These are phyloP conservation scores for Ceratobasidium sp. DNA, from an alignment of 1,284 basidiomycete genomes.

Conservation along the genomic window DNA sequence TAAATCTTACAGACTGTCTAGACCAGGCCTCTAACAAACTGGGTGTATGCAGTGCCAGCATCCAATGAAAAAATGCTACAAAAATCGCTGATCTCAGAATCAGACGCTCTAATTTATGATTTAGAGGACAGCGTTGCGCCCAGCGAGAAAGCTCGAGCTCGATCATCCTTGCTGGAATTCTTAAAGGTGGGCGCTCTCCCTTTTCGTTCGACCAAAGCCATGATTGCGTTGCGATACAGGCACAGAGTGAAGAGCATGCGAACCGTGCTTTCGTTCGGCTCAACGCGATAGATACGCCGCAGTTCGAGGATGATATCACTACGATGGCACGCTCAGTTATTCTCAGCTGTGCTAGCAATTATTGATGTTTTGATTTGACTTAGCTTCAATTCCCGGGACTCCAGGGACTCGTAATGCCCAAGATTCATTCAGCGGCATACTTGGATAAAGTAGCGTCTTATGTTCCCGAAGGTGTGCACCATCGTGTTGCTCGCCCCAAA, in stretches of 20 bases:
- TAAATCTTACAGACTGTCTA: background rate
- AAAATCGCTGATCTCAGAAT: constrained; percentile 71
- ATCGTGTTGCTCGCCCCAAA: no score
- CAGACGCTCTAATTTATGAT: constrained; percentile 86
- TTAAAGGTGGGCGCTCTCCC: constrained; percentile 58
- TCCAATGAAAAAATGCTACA: constrained; percentile 83
- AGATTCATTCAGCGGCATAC: constrained; percentile 75
- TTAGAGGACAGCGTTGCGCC: constrained; percentile 85
- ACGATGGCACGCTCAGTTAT: constrained; percentile 63
- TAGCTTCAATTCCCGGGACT: constrained; percentile 63
- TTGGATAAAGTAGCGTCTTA: constrained; percentile 68
- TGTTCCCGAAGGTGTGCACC: constrained; percentile 54
- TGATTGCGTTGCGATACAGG: background rate
- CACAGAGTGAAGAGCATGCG: constrained; percentile 51
- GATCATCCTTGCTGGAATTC: constrained; percentile 67
- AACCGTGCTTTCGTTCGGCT: constrained; percentile 76
- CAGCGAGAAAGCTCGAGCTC: constrained; percentile 70
- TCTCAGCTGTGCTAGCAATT: constrained; percentile 8
- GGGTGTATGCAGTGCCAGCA: constrained; percentile 66
- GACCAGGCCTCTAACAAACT: background rate
- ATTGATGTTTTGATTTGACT: constrained; percentile 29
- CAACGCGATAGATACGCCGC: constrained; percentile 77
- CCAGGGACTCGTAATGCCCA: constrained; percentile 76
- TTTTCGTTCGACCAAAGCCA: background rate
- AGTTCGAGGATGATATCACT: constrained; percentile 75